Conservation (phyloP, 305 asterid genomes). For the Caryopteris hybrid region DNA sequence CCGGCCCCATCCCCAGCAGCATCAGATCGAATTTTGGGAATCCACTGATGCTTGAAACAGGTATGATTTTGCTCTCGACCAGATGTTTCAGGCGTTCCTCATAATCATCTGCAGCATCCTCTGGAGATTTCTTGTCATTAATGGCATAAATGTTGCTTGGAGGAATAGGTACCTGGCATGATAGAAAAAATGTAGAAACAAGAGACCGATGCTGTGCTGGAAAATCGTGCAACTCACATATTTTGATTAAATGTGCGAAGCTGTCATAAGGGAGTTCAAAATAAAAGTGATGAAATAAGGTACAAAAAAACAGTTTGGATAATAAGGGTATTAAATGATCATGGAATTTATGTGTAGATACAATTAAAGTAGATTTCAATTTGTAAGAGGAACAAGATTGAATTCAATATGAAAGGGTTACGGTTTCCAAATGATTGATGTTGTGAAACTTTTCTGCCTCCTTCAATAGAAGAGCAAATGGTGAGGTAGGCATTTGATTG, state of each 20-base stretch:
- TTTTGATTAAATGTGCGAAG: background rate
- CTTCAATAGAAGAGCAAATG: background rate
- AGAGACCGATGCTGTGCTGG: background rate
- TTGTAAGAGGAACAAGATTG: too few relatives aligned
- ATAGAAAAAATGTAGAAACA: background rate
- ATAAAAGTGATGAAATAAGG: background rate
- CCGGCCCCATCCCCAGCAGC: constrained; percentile 93
- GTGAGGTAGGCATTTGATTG: background rate
- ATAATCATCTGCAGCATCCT: constrained; percentile 70
- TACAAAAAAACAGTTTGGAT: background rate
- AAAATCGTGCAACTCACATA: background rate
- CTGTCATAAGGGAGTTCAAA: background rate
- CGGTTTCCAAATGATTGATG: background rate
- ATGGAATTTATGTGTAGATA: background rate
- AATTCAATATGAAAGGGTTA: background rate
- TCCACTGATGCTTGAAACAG: constrained; percentile 39
- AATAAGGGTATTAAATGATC: background rate
- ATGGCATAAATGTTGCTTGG: constrained; percentile 38
- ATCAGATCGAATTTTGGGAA: constrained; percentile 77
- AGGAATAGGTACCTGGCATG: constrained; percentile 42
- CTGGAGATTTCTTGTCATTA: constrained; percentile 42
- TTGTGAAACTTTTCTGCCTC: background rate
- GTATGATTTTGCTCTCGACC: constrained; percentile 35
- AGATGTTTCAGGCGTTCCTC: constrained; percentile 53
- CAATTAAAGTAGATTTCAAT: too few relatives aligned